Percentiles rank a stretch among this genome's conserved stretches.
Evolutionary conservation across 2,329 filamentous ascomycete species (phyloP).

Genomic region (Gaeumannomyces tritici): DNA sequence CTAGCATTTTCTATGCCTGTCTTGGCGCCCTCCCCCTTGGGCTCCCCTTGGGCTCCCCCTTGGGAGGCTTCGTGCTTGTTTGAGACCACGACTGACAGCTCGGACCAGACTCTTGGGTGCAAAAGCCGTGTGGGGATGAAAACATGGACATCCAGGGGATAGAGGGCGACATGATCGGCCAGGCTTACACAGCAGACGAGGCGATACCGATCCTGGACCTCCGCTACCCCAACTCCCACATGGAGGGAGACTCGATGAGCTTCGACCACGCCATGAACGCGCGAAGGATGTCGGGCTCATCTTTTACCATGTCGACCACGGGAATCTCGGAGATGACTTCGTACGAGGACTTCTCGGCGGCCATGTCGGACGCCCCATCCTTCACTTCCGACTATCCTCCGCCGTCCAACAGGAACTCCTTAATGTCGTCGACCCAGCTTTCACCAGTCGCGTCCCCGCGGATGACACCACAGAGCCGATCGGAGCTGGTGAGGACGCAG

Average conservation of each 20-base stretch:
- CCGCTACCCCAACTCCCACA: constrained; percentile 35
- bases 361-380: constrained; percentile 57
- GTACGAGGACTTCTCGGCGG: constrained; percentile 61
- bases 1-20: not conserved
- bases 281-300: constrained; percentile 62
- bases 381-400: constrained; percentile 59
- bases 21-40: constrained; percentile 2
- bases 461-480: constrained; percentile 50
- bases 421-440: constrained; percentile 61
- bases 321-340: constrained; percentile 58
- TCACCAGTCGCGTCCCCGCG: constrained; percentile 65
- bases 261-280: constrained; percentile 44
- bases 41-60: no score
- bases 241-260: constrained; percentile 40
- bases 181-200: constrained; percentile 54
- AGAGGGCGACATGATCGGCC: constrained; percentile 52
- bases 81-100: constrained; percentile 13
- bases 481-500: constrained; percentile 51
- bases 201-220: constrained; percentile 53
- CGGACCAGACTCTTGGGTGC: constrained; percentile 34
- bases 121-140: constrained; percentile 45
- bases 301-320: constrained; percentile 62
- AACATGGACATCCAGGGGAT: constrained; percentile 41
- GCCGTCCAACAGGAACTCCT: constrained; percentile 57
- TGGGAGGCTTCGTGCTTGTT: no score